Base-by-base conservation (phyloP, 2,329 filamentous ascomycete species). In the Lecanicillium sp. region DNA sequence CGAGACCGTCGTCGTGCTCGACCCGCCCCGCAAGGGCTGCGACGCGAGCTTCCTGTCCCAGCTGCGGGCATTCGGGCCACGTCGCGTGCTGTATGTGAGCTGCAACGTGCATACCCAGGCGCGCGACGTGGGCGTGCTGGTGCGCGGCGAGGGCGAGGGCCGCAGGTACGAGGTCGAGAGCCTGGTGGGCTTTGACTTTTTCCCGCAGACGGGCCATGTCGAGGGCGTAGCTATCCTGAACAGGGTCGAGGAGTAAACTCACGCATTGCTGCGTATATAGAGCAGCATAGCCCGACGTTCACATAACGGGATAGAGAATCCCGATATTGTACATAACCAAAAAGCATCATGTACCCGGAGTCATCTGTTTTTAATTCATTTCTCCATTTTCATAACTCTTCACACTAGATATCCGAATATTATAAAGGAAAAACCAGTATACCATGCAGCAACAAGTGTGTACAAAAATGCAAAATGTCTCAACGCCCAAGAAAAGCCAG, bases 91-190 rank as follows among this genome's bases (percentile, higher is more conserved):
- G 4, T 98, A 98, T 64, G 91, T 98, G 33, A 95, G 87, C 62
- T 98, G 93, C 60, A 98, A 98, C 61, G 93, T 98, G 55, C 93
- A 98, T 63, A 97, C 91, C 8, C 93, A 97, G 75, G 93, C 93
- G 12, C 74, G 93, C 45, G 93, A 98, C 67, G 83, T 98, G 1
- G 93, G 90, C 0, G 81, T 91, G 52, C 68, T 98, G 59, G 89
- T 97, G 1, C 77, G 84, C 29, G 90, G 90, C 17, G 59, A 70
- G 57, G 54, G 64, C 20, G 65, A 68, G 62, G 65, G 66, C 44
- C 67, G 68, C 19, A 69, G 75, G 52, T 98, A 96, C 67, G 81
- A 84, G 65, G 87, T 98, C 62, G 91, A 97, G 74, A 95, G 87
- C 61, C 67, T 98, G 39, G 77, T 86, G 40, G 93, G 91, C 0